A percentile compares a stretch with the other conserved stretches of the same genome.
Conservation (phyloP, 495 filamentous ascomycete species). For the Talaromyces adpressus region DNA sequence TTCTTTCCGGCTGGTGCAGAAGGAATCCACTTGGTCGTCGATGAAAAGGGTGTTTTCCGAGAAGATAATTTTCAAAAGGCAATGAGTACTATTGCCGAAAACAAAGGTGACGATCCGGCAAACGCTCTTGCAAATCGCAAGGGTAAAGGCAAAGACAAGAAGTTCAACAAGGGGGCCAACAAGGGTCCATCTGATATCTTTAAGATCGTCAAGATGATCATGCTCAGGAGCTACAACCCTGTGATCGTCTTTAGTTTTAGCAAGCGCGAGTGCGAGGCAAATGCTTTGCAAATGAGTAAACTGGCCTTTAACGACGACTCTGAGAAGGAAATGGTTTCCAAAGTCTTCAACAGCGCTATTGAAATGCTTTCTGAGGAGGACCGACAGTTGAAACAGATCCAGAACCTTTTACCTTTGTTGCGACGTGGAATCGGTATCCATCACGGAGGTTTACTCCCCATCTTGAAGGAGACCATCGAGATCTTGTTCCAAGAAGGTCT, state of each 20-base stretch:
- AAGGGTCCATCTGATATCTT: slow-evolving; percentile 75
- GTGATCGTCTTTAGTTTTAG: slow-evolving; percentile 99
- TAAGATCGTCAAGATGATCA: slow-evolving; percentile 98
- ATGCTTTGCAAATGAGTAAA: slow-evolving; percentile 74
- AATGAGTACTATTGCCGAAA: slow-evolving; percentile 83
- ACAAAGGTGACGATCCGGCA: slow-evolving; percentile 74
- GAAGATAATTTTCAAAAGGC: slow-evolving; percentile 96
- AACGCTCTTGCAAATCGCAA: slow-evolving; percentile 72
- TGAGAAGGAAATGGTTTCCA: slow-evolving; percentile 89
- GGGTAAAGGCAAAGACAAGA: slow-evolving; percentile 86
- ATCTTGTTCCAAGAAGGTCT: slow-evolving; percentile 97
- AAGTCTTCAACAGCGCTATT: slow-evolving; percentile 88
- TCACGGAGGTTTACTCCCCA: slow-evolving; percentile 91
- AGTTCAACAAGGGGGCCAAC: slow-evolving; percentile 76
- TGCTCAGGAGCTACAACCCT: slow-evolving; percentile 90
- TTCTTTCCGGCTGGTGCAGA: slow-evolving; percentile 92
- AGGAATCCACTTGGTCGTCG: slow-evolving; percentile 89
- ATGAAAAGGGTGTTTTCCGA: slow-evolving; percentile 90
- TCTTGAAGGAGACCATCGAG: slow-evolving; percentile 97
- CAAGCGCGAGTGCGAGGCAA: slow-evolving; percentile 87
- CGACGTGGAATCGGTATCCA: slow-evolving; percentile 93
- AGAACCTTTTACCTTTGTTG: slow-evolving; percentile 82
- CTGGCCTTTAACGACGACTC: slow-evolving; percentile 97
- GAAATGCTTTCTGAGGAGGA: slow-evolving; percentile 88
- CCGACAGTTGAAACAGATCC: slow-evolving; percentile 76